These are phyloP conservation scores for Pseudocercospora crystallina DNA, from an alignment of 2,329 filamentous ascomycete species.

Conservation along the genomic window DNA sequence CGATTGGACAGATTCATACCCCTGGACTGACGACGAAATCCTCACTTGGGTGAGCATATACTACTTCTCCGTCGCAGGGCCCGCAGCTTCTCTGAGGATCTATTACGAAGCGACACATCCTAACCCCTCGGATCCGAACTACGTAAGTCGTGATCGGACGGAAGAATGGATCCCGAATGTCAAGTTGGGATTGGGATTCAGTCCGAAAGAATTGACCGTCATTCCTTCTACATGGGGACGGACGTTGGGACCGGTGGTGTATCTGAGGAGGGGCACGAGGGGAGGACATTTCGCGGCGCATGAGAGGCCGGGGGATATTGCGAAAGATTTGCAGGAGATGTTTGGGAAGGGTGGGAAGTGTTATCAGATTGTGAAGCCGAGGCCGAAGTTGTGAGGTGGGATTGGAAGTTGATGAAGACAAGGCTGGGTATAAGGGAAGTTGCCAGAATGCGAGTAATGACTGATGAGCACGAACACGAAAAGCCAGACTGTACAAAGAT, in stretches of 20 bases:
- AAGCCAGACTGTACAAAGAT: too few relatives aligned
- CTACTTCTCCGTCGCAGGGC: conserved; percentile 67
- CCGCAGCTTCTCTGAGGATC: conserved; percentile 65
- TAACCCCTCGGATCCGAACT: background rate
- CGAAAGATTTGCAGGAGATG: conserved; percentile 20
- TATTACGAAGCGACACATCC: conserved; percentile 67
- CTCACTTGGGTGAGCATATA: conserved; percentile 74
- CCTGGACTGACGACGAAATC: conserved; percentile 75
- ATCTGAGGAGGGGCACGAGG: conserved; percentile 49
- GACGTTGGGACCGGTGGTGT: conserved; percentile 61
- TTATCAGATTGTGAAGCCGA: conserved; percentile 17
- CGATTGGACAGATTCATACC: conserved; percentile 71
- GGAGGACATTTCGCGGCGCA: conserved; percentile 62
- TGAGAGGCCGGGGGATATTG: conserved; percentile 34
- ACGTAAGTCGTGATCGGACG: conserved; percentile 36
- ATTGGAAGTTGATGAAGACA: too few relatives aligned
- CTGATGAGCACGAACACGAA: too few relatives aligned
- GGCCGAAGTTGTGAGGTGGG: conserved; percentile 13
- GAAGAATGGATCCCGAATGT: conserved; percentile 46
- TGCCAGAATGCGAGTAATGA: too few relatives aligned
- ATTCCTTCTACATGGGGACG: conserved; percentile 57
- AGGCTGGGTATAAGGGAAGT: too few relatives aligned
- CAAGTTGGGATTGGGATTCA: conserved; percentile 55
- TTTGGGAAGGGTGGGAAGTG: conserved; percentile 23
- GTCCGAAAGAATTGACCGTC: conserved; percentile 59